A percentile compares a stretch with the other conserved stretches of the same genome.
These are phyloP conservation scores for Wickerhamiella slavikovae DNA, from an alignment of 805 yeast species.

Conservation along the genomic window DNA sequence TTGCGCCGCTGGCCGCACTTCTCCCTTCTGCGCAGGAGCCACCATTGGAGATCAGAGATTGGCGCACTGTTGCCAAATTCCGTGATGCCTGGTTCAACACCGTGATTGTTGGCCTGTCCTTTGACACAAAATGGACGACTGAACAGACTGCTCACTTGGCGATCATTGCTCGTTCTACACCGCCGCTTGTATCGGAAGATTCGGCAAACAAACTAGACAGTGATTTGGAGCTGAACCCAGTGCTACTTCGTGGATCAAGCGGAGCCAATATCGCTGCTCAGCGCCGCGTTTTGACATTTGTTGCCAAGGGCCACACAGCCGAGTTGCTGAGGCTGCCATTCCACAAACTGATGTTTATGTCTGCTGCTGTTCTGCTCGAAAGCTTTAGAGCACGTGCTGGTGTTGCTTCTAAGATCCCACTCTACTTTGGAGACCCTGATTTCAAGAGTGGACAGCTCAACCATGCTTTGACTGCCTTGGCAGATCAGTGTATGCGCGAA, in stretches of 20 bases:
- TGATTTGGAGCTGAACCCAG: slow-evolving; percentile 77
- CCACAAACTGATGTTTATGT: slow-evolving; percentile 57
- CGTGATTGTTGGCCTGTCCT: slow-evolving; percentile 76
- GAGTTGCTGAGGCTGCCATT: slow-evolving; percentile 22
- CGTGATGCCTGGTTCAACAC: slow-evolving; percentile 88
- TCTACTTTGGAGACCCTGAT: slow-evolving; percentile 76
- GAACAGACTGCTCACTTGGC: slow-evolving; percentile 29
- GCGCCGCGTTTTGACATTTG: slow-evolving; percentile 24
- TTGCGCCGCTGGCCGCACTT: slow-evolving; percentile 57
- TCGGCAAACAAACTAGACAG: slow-evolving; percentile 76
- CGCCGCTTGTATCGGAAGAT: slow-evolving; percentile 66
- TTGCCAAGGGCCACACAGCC: slow-evolving; percentile 15
- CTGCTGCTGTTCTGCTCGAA: slow-evolving; percentile 67
- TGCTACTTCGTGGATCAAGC: slow-evolving; percentile 74
- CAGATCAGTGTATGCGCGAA: slow-evolving; percentile 35
- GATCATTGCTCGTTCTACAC: slow-evolving; percentile 67
- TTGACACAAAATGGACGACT: slow-evolving; percentile 24
- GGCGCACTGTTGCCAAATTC: slow-evolving; percentile 36
- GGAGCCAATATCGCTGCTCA: slow-evolving; percentile 62
- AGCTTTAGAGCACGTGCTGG: slow-evolving; percentile 60
- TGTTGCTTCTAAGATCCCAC: slow-evolving; percentile 53
- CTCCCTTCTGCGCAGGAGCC: slow-evolving; percentile 36
- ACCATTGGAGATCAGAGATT: slow-evolving; percentile 25
- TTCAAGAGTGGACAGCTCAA: slow-evolving; percentile 45
- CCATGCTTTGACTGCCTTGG: slow-evolving; percentile 43